Percentiles rank a stretch among this genome's conserved stretches.
Evolutionary conservation across 1,284 basidiomycete species (phyloP).

Genomic region (Papiliotrema nemorosa): DNA sequence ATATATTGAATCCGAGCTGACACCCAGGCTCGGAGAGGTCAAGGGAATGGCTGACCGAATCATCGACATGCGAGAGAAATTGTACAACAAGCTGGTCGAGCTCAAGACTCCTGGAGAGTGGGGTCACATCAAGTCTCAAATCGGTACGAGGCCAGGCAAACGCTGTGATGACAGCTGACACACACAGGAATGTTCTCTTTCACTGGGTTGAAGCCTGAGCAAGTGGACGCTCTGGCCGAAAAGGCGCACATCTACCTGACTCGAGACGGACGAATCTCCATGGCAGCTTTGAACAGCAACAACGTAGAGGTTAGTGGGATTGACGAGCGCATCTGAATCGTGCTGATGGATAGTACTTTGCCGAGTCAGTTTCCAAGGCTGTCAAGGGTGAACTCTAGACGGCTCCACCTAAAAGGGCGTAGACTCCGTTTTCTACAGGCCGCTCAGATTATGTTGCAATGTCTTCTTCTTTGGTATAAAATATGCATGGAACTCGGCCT

Average conservation of each 20-base stretch:
- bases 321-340: too few species aligned
- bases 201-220: slow-evolving; percentile 77
- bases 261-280: slow-evolving; percentile 76
- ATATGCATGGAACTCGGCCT: too few species aligned
- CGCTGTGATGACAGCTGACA: not conserved
- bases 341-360: slow-evolving; percentile 60
- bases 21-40: slow-evolving; percentile 65
- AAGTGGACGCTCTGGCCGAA: slow-evolving; percentile 82
- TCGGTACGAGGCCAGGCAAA: not conserved
- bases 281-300: slow-evolving; percentile 86
- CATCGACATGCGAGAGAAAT: slow-evolving; percentile 85
- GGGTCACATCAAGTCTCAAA: slow-evolving; percentile 86
- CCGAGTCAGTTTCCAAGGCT: slow-evolving; percentile 73
- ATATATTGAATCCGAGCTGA: not conserved
- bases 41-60: slow-evolving; percentile 96
- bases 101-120: slow-evolving; percentile 89
- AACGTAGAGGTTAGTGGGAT: slow-evolving; percentile 60
- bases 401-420: too few species aligned
- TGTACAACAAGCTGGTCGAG: slow-evolving; percentile 77
- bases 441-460: too few species aligned
- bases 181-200: slow-evolving; percentile 59
- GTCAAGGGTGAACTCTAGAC: slow-evolving; percentile 65
- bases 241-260: slow-evolving; percentile 86
- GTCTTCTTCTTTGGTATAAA: too few species aligned
- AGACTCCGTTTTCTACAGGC: too few species aligned